These are phyloP conservation scores for Neurospora sp. DNA, from an alignment of 2,329 filamentous ascomycete species.

Conservation along the genomic window DNA sequence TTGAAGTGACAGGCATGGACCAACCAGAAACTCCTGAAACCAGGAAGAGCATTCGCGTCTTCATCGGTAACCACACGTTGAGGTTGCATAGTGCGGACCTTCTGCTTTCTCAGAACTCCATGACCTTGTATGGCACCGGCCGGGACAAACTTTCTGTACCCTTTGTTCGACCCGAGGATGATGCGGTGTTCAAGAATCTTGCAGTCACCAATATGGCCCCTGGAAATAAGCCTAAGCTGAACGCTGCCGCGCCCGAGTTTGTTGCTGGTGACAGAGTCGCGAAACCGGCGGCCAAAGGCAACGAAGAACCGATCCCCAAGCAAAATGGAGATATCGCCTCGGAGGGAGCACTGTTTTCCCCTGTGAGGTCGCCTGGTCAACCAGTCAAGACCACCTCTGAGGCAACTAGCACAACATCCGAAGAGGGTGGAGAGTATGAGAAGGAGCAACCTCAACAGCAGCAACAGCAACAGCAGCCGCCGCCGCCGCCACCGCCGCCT, in stretches of 20 bases:
- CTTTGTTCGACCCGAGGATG: conserved; percentile 85
- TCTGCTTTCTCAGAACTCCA: conserved; percentile 80
- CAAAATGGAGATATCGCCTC: conserved; percentile 15
- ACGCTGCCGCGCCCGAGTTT: conserved; percentile 39
- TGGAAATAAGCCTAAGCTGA: conserved; percentile 45
- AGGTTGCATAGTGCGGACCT: conserved; percentile 82
- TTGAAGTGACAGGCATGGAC: conserved; percentile 57
- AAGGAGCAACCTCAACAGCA: conserved; percentile 22
- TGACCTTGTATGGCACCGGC: conserved; percentile 80
- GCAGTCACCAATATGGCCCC: conserved; percentile 48
- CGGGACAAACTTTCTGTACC: conserved; percentile 81
- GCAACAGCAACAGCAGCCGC: conserved; percentile 12
- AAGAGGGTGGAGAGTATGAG: conserved; percentile 36
- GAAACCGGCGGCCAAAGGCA: conserved; percentile 13
- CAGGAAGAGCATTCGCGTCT: conserved; percentile 66
- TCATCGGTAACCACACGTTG: conserved; percentile 81
- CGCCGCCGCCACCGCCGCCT: conserved; percentile 16
- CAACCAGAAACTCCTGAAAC: conserved; percentile 37
- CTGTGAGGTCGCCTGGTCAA: conserved; percentile 23
- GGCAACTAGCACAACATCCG: conserved; percentile 28
- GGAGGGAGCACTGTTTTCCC: conserved; percentile 26
- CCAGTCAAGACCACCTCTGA: conserved; percentile 23
- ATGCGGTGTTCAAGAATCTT: conserved; percentile 67
- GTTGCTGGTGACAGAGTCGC: conserved; percentile 22
- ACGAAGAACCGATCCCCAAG: conserved; percentile 13